Evolutionary conservation across 1,284 basidiomycete genomes (phyloP).

Genomic region (Mycosarcoma maydis): DNA sequence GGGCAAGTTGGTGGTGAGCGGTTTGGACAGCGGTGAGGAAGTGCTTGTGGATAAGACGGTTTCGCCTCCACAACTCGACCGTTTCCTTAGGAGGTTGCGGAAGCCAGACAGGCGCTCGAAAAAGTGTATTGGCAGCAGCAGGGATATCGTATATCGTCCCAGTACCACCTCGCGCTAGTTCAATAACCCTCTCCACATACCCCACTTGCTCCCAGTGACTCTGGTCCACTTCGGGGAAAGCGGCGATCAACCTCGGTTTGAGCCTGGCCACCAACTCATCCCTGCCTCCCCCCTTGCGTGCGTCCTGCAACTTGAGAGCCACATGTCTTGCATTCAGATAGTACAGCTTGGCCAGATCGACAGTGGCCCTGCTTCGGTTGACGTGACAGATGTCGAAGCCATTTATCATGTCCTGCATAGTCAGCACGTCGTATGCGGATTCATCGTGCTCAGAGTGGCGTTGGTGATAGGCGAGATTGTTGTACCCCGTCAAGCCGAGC

Average conservation of each 20-base stretch:
- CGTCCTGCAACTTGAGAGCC: slow-evolving; percentile 45
- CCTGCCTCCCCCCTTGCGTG: slow-evolving; percentile 15
- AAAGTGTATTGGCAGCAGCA: slow-evolving; percentile 17
- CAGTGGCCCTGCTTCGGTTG: slow-evolving; percentile 57
- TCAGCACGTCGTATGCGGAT: slow-evolving; percentile 48
- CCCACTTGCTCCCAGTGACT: background rate
- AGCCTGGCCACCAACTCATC: slow-evolving; percentile 26
- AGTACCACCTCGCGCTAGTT: slow-evolving; percentile 23
- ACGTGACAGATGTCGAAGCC: slow-evolving; percentile 55
- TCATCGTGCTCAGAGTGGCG: slow-evolving; percentile 7
- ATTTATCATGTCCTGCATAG: slow-evolving; percentile 50
- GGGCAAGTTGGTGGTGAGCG: slow-evolving; percentile 1
- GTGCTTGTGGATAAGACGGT: slow-evolving; percentile 16
- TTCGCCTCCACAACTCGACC: slow-evolving; percentile 5
- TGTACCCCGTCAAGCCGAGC: slow-evolving; percentile 92
- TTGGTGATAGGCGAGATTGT: slow-evolving; percentile 45
- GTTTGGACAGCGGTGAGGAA: slow-evolving; percentile 7
- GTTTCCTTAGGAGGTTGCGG: background rate
- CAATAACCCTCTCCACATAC: slow-evolving; percentile 15
- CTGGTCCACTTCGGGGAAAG: slow-evolving; percentile 8
- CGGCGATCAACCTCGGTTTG: slow-evolving; percentile 2
- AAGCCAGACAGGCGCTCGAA: slow-evolving; percentile 6
- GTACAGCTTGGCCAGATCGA: slow-evolving; percentile 55
- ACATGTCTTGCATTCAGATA: slow-evolving; percentile 61
- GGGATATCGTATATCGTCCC: slow-evolving; percentile 34